These are phyloP conservation scores for Candida sakaeoensis DNA, from an alignment of 805 yeast species.

Conservation along the genomic window DNA sequence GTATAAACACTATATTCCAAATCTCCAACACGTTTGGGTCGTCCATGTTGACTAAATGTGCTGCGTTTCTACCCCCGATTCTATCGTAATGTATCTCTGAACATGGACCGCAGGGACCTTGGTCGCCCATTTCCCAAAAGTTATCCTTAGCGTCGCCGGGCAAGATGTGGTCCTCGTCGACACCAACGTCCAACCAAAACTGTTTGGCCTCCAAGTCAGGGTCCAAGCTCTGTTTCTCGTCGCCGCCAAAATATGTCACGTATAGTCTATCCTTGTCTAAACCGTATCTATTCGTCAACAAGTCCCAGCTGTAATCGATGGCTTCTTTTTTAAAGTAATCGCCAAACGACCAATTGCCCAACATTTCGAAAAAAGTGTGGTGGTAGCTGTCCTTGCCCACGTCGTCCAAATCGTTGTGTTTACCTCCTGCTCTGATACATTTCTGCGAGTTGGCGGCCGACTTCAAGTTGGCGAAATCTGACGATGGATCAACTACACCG, in stretches of 20 bases:
- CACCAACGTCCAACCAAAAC: conserved; percentile 84
- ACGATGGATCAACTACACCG: conserved; percentile 95
- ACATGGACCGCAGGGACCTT: conserved; percentile 99
- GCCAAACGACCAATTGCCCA: conserved; percentile 99
- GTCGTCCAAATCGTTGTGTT: conserved; percentile 96
- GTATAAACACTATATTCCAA: conserved; percentile 97
- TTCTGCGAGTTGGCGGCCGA: conserved; percentile 95
- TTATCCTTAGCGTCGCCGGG: conserved; percentile 91
- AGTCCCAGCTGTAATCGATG: conserved; percentile 83
- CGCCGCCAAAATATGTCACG: conserved; percentile 97
- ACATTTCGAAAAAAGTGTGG: conserved; percentile 98
- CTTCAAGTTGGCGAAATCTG: conserved; percentile 77
- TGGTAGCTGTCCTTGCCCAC: conserved; percentile 98
- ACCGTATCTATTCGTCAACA: conserved; percentile 81
- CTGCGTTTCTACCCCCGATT: conserved; percentile 96
- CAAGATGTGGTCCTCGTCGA: conserved; percentile 84
- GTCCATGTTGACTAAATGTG: conserved; percentile 86
- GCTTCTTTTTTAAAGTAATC: conserved; percentile 98
- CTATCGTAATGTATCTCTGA: conserved; percentile 97
- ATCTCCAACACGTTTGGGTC: conserved; percentile 97
- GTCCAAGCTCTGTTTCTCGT: conserved; percentile 70
- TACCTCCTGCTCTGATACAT: conserved; percentile 99
- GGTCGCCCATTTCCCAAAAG: conserved; percentile 99
- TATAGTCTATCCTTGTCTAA: conserved; percentile 76
- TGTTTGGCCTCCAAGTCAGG: conserved; percentile 93